Base-by-base conservation (phyloP, 805 yeast species). In the Suhomyces emberorum region DNA sequence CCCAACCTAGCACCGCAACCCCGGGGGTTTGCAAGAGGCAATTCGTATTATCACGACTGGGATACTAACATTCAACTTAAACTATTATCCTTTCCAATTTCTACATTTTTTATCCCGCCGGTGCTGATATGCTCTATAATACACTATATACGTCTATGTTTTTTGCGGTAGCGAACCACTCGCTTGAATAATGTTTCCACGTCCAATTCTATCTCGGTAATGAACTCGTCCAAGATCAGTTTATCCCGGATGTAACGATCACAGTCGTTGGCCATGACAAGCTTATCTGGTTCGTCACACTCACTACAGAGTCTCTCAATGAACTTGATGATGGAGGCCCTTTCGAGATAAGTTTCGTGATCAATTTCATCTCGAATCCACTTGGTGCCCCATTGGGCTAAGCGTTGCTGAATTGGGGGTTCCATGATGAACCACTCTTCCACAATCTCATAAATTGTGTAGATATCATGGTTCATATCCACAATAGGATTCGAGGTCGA, bases 341-440 rank as follows among this genome's bases (percentile, higher is more conserved):
- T 30, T 20, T 44, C 48, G 15, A 17, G 30, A 22, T 30, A 44
- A 2, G 48, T 44, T 22, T 44, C 45, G 25, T 32, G 28, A 35
- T 44, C 48, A 14, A 44, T 41, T 10, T 44, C 45, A 26, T 44
- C 48, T 11, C 43, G 29, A 20, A 44, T 37, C 48, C 48, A 44
- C 15, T 37, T 34, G 32, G 37, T 36, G 20, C 48, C 48, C 44
- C 44, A 44, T 10, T 35, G 34, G 12, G 26, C 35, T 11, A 44
- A 35, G 7, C 48, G 23, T 7, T 39, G 24, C 7, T 30, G 37
- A n/a, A 44, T 35, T 10, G 36, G 28, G 2, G 48, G 48, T 22
- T 37, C 42, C 7, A 22, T 38, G 16, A 26, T 17, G 30, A 38
- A 44, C 48, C 48, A 44, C 26, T 44, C 48, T 15, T 44, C 45